Conservation (phyloP, 2,329 filamentous ascomycete species). For the Cercospora sp. region DNA sequence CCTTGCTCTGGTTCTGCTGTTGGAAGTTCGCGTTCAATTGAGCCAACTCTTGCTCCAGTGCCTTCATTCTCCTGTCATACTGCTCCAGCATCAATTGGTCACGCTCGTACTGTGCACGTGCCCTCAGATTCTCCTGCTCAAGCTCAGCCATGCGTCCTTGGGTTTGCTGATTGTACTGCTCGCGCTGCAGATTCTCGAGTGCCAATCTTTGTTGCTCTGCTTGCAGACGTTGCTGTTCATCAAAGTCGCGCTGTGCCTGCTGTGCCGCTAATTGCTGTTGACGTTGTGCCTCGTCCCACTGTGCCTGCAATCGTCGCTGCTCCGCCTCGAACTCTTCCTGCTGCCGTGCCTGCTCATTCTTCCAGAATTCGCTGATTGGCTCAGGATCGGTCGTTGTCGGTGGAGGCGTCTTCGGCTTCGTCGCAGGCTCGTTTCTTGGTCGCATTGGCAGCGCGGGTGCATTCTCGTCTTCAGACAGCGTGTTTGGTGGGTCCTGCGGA, state of each 20-base stretch:
- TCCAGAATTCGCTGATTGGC: conserved; percentile 98
- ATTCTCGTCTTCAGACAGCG: conserved; percentile 75
- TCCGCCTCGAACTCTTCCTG: conserved; percentile 95
- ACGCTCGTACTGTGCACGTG: conserved; percentile 91
- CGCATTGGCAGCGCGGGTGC: conserved; percentile 80
- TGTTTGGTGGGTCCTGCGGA: conserved; percentile 87
- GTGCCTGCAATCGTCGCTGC: conserved; percentile 82
- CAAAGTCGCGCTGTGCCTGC: conserved; percentile 90
- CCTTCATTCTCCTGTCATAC: conserved; percentile 90
- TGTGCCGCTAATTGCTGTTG: conserved; percentile 80
- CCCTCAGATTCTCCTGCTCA: conserved; percentile 91
- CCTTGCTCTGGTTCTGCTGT: conserved; percentile 83
- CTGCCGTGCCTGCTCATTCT: conserved; percentile 83
- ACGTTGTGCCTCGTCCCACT: conserved; percentile 77
- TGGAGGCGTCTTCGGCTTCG: conserved; percentile 69
- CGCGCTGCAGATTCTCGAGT: conserved; percentile 82
- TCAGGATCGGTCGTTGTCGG: conserved; percentile 78
- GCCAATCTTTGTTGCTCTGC: conserved; percentile 87
- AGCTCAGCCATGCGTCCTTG: conserved; percentile 94
- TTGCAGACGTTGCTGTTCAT: conserved; percentile 85
- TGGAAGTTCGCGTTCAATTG: conserved; percentile 81
- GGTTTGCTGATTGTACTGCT: conserved; percentile 90
- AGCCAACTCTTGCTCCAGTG: conserved; percentile 79
- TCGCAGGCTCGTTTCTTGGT: conserved; percentile 63
- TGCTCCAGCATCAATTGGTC: conserved; percentile 97